A percentile compares a stretch with the other conserved stretches of the same genome.
phyloP scores from a whole-genome alignment of 2,329 filamentous ascomycete genomes.

The Microsporum audouinii region DNA sequence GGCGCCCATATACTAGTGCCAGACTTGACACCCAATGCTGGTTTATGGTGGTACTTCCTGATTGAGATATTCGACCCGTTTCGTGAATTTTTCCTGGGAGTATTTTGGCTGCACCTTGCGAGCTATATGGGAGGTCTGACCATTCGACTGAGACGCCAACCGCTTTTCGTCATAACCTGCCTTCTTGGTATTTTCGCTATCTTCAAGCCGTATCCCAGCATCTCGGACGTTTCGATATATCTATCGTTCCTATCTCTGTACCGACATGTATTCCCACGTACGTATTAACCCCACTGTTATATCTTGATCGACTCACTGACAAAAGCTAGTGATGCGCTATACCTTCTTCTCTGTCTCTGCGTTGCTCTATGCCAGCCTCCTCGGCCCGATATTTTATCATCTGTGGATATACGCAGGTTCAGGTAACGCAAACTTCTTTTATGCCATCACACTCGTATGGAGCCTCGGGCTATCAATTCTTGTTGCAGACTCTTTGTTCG shows the following conservation, averaged over 20 bases:
- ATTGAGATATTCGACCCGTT: constrained; percentile 99
- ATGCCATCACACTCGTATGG: constrained; percentile 98
- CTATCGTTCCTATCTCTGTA: constrained; percentile 73
- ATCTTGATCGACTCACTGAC: constrained; percentile 20
- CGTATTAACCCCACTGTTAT: constrained; percentile 24
- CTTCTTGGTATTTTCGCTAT: constrained; percentile 82
- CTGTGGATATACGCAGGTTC: constrained; percentile 97
- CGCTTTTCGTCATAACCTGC: constrained; percentile 73
- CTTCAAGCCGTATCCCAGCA: constrained; percentile 94
- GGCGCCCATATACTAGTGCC: constrained; percentile 83
- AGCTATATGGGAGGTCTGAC: constrained; percentile 81
- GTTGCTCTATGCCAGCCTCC: constrained; percentile 73
- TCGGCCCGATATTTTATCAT: constrained; percentile 92
- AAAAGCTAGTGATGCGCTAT: constrained; percentile 66
- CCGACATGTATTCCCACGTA: constrained; percentile 76
- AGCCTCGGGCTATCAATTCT: constrained; percentile 78
- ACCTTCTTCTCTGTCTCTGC: constrained; percentile 75
- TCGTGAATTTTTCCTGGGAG: constrained; percentile 88
- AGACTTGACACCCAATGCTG: constrained; percentile 87
- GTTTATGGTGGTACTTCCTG: constrained; percentile 99
- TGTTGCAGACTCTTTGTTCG: constrained; percentile 78
- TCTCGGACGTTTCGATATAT: constrained; percentile 80
- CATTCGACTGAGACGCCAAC: constrained; percentile 71
- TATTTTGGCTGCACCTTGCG: constrained; percentile 92
- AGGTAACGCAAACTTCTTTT: constrained; percentile 98